phyloP scores from a whole-genome alignment of 2,329 filamentous ascomycete species.

The Leptographium lundbergii region DNA sequence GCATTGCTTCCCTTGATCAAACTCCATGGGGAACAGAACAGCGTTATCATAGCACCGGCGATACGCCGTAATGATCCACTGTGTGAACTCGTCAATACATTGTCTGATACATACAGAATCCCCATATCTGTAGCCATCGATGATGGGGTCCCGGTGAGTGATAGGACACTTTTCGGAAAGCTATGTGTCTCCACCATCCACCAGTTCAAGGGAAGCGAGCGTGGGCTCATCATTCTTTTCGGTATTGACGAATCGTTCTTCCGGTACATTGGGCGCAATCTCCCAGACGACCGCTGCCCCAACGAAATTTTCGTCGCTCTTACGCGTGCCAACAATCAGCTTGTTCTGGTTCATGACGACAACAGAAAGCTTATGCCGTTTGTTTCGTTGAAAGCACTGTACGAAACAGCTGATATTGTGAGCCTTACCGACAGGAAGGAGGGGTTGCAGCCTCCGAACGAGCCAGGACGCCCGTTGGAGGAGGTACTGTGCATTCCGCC shows the following conservation, averaged over 20 bases:
- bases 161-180: not conserved
- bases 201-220: slow-evolving; percentile 1
- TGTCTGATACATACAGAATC: not conserved
- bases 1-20: not conserved
- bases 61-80: not conserved
- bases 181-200: not conserved
- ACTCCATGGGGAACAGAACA: not conserved
- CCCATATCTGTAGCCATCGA: not conserved
- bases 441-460: not conserved
- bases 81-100: not conserved
- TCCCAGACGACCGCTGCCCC: not conserved
- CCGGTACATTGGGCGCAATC: not conserved
- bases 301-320: not conserved
- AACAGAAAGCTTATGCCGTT: not conserved
- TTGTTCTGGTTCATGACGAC: not conserved
- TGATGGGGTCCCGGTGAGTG: not conserved
- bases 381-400: not conserved
- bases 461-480: not conserved
- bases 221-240: not conserved
- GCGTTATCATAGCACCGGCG: not conserved
- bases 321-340: not conserved
- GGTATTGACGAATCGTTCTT: not conserved
- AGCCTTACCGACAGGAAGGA: not conserved
- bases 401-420: not conserved
- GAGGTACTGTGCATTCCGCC: not conserved